Percentiles rank a stretch among this genome's conserved stretches.
phyloP scores from a whole-genome alignment of 306 rosid species.

The Fragaria vesca region DNA sequence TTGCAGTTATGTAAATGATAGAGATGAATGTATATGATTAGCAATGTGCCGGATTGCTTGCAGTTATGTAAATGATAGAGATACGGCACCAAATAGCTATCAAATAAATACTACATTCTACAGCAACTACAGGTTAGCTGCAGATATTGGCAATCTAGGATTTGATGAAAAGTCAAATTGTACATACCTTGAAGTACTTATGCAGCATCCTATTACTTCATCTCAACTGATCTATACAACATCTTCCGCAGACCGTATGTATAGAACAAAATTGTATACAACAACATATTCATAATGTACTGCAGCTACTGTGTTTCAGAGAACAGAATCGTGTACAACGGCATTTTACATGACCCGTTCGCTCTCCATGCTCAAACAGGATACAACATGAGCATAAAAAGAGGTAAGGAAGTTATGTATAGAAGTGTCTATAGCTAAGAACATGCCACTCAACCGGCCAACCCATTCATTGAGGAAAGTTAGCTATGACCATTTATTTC shows the following conservation, averaged over 20 bases:
- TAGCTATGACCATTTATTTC: conserved; percentile 45
- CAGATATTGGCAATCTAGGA: not conserved
- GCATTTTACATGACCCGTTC: conserved; percentile 5
- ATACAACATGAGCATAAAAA: conserved; percentile 18
- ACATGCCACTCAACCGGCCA: conserved; percentile 18
- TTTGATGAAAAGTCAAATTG: conserved; percentile 1
- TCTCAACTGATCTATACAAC: conserved; percentile 25
- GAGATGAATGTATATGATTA: not conserved
- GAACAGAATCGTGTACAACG: conserved; percentile 10
- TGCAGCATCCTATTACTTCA: not conserved
- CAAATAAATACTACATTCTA: not conserved
- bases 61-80: too few relatives aligned
- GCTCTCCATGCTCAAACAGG: conserved; percentile 24
- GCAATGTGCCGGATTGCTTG: too few relatives aligned
- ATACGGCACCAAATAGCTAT: not conserved
- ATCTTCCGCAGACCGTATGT: conserved; percentile 1
- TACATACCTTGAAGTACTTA: too few relatives aligned
- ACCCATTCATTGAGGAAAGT: conserved; percentile 9
- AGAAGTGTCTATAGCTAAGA: not conserved
- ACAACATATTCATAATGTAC: conserved; percentile 12
- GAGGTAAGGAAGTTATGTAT: conserved; percentile 19
- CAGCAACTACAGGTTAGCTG: not conserved
- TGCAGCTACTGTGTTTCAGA: conserved; percentile 10
- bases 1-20: not conserved
- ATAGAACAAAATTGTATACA: conserved; percentile 6